Evolutionary conservation across 768 basidiomycete genomes (phyloP).

Genomic region (Termitomyces sp.): DNA sequence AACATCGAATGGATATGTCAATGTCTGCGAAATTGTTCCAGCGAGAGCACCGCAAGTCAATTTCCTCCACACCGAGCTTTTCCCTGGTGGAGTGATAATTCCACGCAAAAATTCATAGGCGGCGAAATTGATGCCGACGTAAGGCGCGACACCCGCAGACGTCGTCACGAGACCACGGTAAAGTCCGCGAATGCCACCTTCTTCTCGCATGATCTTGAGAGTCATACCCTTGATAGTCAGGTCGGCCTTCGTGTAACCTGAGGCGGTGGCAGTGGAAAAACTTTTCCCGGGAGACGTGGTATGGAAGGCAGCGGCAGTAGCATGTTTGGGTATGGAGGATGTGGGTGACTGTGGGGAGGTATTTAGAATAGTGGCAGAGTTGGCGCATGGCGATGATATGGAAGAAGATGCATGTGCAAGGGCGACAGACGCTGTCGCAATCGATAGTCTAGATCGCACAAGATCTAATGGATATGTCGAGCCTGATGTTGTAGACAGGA

Average conservation of each 20-base stretch:
- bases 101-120: conserved; percentile 82
- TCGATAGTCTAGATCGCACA: conserved; percentile 86
- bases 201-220: conserved; percentile 82
- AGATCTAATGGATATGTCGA: conserved; percentile 93
- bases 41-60: conserved; percentile 75
- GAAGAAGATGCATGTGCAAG: conserved; percentile 18
- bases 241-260: conserved; percentile 42
- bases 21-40: conserved; percentile 89
- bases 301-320: conserved; percentile 46
- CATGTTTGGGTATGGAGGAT: conserved; percentile 23
- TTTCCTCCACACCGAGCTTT: conserved; percentile 63
- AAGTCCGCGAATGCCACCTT: conserved; percentile 83
- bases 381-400: conserved; percentile 12
- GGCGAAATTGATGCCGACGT: conserved; percentile 91
- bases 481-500: conserved; percentile 32
- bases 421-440: conserved; percentile 81
- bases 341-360: conserved; percentile 17
- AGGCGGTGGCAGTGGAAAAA: conserved; percentile 1
- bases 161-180: conserved; percentile 86
- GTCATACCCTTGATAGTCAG: conserved; percentile 87
- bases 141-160: conserved; percentile 85
- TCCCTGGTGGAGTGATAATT: conserved; percentile 76
- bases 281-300: conserved; percentile 35
- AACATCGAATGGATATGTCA: conserved; percentile 96
- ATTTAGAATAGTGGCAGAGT: conserved; percentile 22